A percentile compares a stretch with the other conserved stretches of the same genome.
Evolutionary conservation across 176 grass and related monocot genomes (phyloP).

Genomic region (Aegilops longissima): DNA sequence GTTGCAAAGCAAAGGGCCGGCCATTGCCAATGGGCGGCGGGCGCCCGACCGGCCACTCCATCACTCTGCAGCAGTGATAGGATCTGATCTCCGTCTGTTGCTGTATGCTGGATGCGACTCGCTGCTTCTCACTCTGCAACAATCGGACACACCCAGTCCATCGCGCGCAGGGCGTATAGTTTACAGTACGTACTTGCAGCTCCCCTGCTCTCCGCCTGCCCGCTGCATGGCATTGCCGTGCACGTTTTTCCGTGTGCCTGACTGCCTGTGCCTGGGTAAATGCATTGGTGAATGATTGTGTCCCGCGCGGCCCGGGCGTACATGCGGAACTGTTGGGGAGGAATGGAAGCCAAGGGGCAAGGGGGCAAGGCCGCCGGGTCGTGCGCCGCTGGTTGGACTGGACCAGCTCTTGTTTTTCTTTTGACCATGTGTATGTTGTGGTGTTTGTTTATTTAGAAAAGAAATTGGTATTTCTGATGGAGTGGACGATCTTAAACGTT

Average conservation of each 20-base stretch:
- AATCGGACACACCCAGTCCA: neutral
- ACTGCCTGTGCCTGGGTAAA: neutral
- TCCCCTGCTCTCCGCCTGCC: neutral
- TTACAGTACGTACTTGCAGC: neutral
- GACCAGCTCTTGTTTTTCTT: neutral
- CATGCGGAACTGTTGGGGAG: neutral
- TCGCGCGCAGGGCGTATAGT: neutral
- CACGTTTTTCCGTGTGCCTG: neutral
- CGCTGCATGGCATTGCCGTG: neutral
- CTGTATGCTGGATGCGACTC: neutral
- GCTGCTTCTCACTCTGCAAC: neutral
- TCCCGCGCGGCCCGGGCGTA: slow-evolving; percentile 16
- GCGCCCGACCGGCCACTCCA: neutral
- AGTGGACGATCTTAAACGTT: no score
- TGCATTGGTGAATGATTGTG: slow-evolving; percentile 47
- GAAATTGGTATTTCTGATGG: neutral
- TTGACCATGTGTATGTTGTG: neutral
- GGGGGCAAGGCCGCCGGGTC: neutral
- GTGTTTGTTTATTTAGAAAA: neutral
- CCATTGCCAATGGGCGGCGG: neutral
- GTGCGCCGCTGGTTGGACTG: neutral
- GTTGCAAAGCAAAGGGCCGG: neutral
- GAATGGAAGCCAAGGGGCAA: neutral
- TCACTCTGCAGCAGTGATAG: neutral
- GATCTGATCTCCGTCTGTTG: neutral